Percentiles rank a stretch among this genome's conserved stretches.
Conservation (phyloP, 2,329 filamentous ascomycete species). For the Hypoxylon sp. region DNA sequence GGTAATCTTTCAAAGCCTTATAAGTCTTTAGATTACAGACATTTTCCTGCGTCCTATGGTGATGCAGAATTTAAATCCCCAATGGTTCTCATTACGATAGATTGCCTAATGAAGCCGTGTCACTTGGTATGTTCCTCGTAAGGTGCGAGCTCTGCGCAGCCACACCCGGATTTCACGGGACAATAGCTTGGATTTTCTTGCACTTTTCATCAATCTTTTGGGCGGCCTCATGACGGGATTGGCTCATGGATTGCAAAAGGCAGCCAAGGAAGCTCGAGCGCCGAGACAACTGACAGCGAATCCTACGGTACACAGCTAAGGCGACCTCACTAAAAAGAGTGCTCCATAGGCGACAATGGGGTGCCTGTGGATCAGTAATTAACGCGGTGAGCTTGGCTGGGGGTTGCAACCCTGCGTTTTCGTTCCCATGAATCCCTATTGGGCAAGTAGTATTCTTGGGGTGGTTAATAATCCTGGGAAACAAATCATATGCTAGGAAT, state of each 20-base stretch:
- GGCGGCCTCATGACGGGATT: constrained; percentile 23
- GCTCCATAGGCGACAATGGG: constrained; percentile 7
- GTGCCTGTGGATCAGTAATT: constrained; percentile 41
- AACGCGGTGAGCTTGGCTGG: constrained; percentile 29
- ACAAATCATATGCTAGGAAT: constrained; percentile 14
- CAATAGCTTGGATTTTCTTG: constrained; percentile 1
- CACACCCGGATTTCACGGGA: not conserved
- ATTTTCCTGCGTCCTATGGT: not conserved
- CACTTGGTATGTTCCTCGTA: not conserved
- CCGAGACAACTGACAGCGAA: constrained; percentile 23
- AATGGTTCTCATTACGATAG: not conserved
- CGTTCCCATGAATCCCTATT: constrained; percentile 37
- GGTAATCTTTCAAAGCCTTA: not conserved
- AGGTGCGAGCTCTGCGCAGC: constrained; percentile 6
- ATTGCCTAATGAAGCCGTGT: constrained; percentile 9
- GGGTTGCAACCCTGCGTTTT: constrained; percentile 23
- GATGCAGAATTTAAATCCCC: not conserved
- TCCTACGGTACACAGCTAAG: constrained; percentile 3
- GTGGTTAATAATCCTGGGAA: constrained; percentile 35
- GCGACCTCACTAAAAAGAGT: constrained; percentile 15
- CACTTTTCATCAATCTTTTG: constrained; percentile 15
- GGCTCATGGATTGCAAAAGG: not conserved
- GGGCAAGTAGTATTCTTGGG: constrained; percentile 41
- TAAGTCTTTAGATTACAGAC: not conserved
- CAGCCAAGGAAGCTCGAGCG: constrained; percentile 3